Percentiles rank a stretch among this genome's conserved stretches.
phyloP scores from a whole-genome alignment of 2,329 filamentous ascomycete genomes.

The Botrytis cinerea region DNA sequence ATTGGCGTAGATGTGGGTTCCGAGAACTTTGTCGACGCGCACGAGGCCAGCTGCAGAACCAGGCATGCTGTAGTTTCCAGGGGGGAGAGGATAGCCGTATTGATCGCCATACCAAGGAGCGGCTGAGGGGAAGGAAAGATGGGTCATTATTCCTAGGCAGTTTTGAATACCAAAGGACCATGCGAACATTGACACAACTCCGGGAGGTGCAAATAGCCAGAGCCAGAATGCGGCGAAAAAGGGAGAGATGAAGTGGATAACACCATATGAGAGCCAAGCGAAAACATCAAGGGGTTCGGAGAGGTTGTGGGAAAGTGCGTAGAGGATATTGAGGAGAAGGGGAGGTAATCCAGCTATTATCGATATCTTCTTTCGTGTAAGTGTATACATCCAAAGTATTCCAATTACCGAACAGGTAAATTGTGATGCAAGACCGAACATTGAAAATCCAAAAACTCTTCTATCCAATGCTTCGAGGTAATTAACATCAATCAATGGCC shows the following conservation, averaged over 20 bases:
- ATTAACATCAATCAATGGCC: conserved; percentile 36
- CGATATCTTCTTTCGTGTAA: conserved; percentile 36
- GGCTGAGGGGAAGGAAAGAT: conserved; percentile 86
- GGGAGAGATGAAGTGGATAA: conserved; percentile 85
- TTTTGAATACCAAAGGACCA: conserved; percentile 91
- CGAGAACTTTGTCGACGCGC: conserved; percentile 82
- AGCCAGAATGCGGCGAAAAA: conserved; percentile 75
- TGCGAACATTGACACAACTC: conserved; percentile 80
- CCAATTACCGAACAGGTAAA: conserved; percentile 31
- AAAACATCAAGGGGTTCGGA: conserved; percentile 36
- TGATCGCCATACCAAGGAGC: conserved; percentile 95
- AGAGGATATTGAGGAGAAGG: conserved; percentile 70
- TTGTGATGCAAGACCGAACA: conserved; percentile 34
- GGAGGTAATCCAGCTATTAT: conserved; percentile 35
- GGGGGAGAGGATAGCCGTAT: conserved; percentile 71
- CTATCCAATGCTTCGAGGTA: conserved; percentile 35
- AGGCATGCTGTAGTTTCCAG: conserved; percentile 86
- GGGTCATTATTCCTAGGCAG: conserved; percentile 80
- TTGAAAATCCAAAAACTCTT: conserved; percentile 33
- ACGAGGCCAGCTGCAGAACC: conserved; percentile 87
- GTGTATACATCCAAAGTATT: conserved; percentile 37
- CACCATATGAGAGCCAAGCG: conserved; percentile 84
- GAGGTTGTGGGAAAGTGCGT: conserved; percentile 74
- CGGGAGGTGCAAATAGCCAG: conserved; percentile 85
- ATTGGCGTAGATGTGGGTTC: conserved; percentile 87